phyloP scores from a whole-genome alignment of 768 basidiomycete species.

The Russula virescens region DNA sequence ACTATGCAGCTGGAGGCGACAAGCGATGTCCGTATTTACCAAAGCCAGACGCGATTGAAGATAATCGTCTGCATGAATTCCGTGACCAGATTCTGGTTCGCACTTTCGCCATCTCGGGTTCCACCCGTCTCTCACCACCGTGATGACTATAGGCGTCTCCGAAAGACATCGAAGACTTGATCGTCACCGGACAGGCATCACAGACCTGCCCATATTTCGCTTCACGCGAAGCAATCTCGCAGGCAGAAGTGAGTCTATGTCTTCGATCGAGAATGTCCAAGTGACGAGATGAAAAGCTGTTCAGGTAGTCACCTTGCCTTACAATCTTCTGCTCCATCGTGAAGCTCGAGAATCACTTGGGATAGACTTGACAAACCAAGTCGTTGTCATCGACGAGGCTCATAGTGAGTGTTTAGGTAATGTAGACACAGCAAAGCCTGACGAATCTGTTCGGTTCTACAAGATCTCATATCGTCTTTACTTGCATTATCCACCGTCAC shows the following conservation, averaged over 20 bases:
- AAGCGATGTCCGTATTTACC: constrained; percentile 78
- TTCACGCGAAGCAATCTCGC: constrained; percentile 78
- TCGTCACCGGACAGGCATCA: constrained; percentile 57
- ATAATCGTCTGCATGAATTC: constrained; percentile 68
- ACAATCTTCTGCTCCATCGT: constrained; percentile 83
- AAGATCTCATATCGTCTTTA: constrained; percentile 86
- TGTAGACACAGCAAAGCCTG: neutral
- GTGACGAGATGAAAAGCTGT: constrained; percentile 5
- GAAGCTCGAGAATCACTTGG: constrained; percentile 81
- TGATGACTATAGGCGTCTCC: constrained; percentile 58
- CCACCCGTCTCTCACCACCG: neutral
- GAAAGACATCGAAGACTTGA: constrained; percentile 93
- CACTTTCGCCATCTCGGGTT: constrained; percentile 12
- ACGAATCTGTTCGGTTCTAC: neutral
- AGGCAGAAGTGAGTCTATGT: constrained; percentile 62
- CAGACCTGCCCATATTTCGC: constrained; percentile 92
- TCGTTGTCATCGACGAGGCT: constrained; percentile 93
- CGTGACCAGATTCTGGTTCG: constrained; percentile 80
- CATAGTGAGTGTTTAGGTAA: constrained; percentile 62
- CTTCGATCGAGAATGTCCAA: neutral
- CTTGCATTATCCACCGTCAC: constrained; percentile 76
- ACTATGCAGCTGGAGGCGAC: constrained; percentile 47
- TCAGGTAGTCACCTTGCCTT: constrained; percentile 87
- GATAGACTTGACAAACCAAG: constrained; percentile 76
- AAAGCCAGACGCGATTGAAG: constrained; percentile 47